Percentiles rank a stretch among this genome's conserved stretches.
Conservation (phyloP, 495 filamentous ascomycete species). For the Penicillium herquei region DNA sequence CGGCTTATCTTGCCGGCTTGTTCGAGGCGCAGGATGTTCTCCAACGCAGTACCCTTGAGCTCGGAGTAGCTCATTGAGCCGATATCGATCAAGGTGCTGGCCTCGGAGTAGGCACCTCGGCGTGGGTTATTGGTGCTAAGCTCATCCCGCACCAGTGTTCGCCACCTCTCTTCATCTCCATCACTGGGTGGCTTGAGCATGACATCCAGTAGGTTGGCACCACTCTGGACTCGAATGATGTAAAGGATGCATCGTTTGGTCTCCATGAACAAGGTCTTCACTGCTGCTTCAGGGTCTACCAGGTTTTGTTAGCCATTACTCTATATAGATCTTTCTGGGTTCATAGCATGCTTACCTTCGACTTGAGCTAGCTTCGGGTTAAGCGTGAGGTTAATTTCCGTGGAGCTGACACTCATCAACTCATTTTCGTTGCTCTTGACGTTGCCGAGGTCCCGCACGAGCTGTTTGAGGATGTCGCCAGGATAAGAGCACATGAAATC, state of each 20-base stretch:
- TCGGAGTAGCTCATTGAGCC: conserved; percentile 87
- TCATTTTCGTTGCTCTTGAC: conserved; percentile 95
- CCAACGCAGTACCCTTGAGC: conserved; percentile 86
- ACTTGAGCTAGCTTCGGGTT: conserved; percentile 87
- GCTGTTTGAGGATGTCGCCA: conserved; percentile 88
- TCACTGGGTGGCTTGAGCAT: conserved; percentile 82
- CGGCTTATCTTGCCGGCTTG: conserved; percentile 79
- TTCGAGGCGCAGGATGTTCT: conserved; percentile 91
- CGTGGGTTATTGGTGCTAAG: conserved; percentile 64
- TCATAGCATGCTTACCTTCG: conserved; percentile 51
- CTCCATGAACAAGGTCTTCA: conserved; percentile 94
- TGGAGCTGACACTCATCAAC: conserved; percentile 78
- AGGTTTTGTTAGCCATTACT: conserved; percentile 3
- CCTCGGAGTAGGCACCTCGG: conserved; percentile 86
- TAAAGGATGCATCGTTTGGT: conserved; percentile 97
- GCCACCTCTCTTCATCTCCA: conserved; percentile 91
- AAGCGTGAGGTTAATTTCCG: conserved; percentile 88
- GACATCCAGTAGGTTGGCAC: conserved; percentile 89
- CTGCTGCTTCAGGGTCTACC: conserved; percentile 80
- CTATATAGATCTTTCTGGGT: no score
- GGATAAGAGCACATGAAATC: conserved; percentile 69
- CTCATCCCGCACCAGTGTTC: conserved; percentile 78
- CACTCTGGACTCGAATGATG: conserved; percentile 94
- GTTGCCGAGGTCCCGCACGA: conserved; percentile 88
- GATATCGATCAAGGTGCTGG: conserved; percentile 80